Conservation (phyloP, 192 early-diverging fungal species). For the Obelidium mucronatum region DNA sequence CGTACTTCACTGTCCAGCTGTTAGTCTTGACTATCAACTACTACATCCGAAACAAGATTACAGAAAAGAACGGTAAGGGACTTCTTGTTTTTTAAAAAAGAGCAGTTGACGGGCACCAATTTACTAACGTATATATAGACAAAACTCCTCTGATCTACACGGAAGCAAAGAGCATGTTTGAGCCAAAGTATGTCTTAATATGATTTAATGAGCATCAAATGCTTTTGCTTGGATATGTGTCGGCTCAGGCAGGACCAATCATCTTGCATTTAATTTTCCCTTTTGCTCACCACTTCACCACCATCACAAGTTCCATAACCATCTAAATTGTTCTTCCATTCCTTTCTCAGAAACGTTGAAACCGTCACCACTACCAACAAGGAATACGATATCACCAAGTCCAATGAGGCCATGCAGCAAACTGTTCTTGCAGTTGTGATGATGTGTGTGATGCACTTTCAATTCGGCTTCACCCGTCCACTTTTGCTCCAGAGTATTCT, state of each 20-base stretch:
- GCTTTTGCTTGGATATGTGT: too few relatives aligned
- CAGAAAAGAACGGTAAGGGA: slow-evolving; percentile 77
- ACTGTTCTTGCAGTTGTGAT: slow-evolving; percentile 73
- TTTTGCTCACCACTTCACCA: not conserved
- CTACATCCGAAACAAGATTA: slow-evolving; percentile 60
- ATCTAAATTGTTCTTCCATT: slow-evolving; percentile 10
- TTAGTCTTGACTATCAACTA: slow-evolving; percentile 54
- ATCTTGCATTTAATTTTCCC: not conserved
- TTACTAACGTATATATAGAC: slow-evolving; percentile 69
- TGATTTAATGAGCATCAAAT: too few relatives aligned
- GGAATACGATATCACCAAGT: slow-evolving; percentile 82
- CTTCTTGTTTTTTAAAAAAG: not conserved
- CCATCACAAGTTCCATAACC: not conserved
- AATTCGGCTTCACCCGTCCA: slow-evolving; percentile 88
- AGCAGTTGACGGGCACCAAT: too few relatives aligned
- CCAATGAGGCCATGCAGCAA: slow-evolving; percentile 75
- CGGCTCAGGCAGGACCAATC: not conserved
- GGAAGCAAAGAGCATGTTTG: slow-evolving; percentile 69
- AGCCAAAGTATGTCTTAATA: slow-evolving; percentile 48
- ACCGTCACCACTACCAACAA: slow-evolving; percentile 64
- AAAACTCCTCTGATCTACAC: slow-evolving; percentile 80
- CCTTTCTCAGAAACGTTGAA: slow-evolving; percentile 62
- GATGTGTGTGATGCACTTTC: slow-evolving; percentile 83
- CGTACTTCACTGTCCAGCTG: slow-evolving; percentile 67
- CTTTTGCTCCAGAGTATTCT: slow-evolving; percentile 87